phyloP scores from a whole-genome alignment of 1,284 basidiomycete species.

The Abortiporus biennis region DNA sequence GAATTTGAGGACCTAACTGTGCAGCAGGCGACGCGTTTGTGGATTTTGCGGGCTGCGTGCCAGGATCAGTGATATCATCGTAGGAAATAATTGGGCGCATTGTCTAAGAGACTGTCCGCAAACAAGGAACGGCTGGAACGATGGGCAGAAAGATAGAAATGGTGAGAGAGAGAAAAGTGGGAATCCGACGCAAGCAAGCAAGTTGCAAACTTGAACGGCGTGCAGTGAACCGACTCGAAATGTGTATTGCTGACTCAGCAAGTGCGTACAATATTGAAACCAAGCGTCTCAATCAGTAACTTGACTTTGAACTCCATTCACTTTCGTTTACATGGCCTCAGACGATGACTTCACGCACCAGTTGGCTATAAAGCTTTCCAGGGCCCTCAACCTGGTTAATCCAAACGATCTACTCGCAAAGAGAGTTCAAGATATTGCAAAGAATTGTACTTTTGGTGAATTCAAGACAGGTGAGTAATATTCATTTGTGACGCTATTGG shows the following conservation, averaged over 20 bases:
- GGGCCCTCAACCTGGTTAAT: slow-evolving; percentile 73
- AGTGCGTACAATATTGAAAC: too few relatives aligned
- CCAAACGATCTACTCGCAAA: slow-evolving; percentile 80
- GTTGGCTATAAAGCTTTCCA: slow-evolving; percentile 75
- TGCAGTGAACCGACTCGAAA: too few relatives aligned
- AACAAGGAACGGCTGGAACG: too few relatives aligned
- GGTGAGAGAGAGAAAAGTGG: too few relatives aligned
- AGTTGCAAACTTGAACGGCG: too few relatives aligned
- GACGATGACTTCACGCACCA: slow-evolving; percentile 64
- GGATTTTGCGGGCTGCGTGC: background rate
- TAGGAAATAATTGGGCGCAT: slow-evolving; percentile 26
- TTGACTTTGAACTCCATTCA: too few relatives aligned
- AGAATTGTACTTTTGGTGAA: slow-evolving; percentile 54
- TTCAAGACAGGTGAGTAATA: slow-evolving; percentile 50
- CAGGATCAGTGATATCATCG: slow-evolving; percentile 22
- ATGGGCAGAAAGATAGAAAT: too few relatives aligned
- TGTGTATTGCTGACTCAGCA: too few relatives aligned
- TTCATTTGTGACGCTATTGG: background rate
- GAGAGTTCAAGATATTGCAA: slow-evolving; percentile 77
- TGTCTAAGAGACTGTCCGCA: too few relatives aligned
- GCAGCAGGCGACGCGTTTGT: slow-evolving; percentile 7
- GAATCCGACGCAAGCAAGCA: too few relatives aligned
- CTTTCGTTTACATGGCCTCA: too few relatives aligned
- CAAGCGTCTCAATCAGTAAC: too few relatives aligned
- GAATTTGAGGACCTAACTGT: slow-evolving; percentile 16